phyloP scores from a whole-genome alignment of 2,329 filamentous ascomycete genomes.

The Atkinsonella texensis region DNA sequence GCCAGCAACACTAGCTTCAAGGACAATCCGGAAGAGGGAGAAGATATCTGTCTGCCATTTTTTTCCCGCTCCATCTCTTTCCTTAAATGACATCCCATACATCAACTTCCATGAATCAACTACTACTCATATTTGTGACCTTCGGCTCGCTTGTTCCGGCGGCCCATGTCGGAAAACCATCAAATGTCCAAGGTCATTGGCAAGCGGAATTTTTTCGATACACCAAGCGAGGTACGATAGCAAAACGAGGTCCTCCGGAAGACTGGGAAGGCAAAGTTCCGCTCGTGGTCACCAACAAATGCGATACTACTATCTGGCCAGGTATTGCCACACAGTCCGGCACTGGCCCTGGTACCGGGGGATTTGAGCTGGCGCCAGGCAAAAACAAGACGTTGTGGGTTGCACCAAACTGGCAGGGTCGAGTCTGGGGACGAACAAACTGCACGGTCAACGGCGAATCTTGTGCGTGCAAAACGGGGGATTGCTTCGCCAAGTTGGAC shows the following conservation, averaged over 20 bases:
- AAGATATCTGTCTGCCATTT: too few relatives aligned
- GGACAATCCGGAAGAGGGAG: background rate
- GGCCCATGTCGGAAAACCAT: conserved; percentile 8
- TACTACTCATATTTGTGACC: conserved; percentile 12
- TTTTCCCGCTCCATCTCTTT: background rate
- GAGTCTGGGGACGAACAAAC: conserved; percentile 75
- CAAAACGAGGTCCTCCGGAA: conserved; percentile 20
- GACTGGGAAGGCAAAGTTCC: conserved; percentile 35
- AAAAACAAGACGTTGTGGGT: conserved; percentile 51
- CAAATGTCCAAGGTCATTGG: conserved; percentile 12
- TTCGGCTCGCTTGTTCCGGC: conserved; percentile 11
- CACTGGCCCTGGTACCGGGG: conserved; percentile 51
- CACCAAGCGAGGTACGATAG: conserved; percentile 12
- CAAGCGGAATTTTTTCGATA: conserved; percentile 17
- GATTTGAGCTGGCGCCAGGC: conserved; percentile 54
- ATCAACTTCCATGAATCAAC: conserved; percentile 11
- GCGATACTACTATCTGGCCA: conserved; percentile 61
- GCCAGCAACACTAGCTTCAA: background rate
- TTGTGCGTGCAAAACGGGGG: conserved; percentile 60
- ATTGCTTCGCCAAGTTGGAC: conserved; percentile 59
- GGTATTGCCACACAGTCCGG: conserved; percentile 64
- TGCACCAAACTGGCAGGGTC: conserved; percentile 64
- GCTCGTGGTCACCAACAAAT: conserved; percentile 60
- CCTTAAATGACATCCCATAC: background rate
- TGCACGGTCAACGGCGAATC: conserved; percentile 62